Conservation (phyloP, 495 filamentous ascomycete genomes). For the Cryomyces minteri region DNA sequence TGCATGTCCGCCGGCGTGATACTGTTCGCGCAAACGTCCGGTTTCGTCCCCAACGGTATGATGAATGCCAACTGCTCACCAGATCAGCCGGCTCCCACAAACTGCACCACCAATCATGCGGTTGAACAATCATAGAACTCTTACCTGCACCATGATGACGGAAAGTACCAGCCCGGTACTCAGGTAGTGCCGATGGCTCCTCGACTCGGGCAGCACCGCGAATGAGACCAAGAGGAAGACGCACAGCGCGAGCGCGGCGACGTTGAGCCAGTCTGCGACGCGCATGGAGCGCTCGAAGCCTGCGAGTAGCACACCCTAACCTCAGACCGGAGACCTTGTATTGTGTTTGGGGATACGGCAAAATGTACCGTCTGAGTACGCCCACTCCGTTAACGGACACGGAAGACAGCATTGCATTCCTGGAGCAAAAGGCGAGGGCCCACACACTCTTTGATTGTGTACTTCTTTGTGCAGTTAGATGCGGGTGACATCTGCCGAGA, state of each 20-base stretch:
- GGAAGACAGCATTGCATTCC: conserved; percentile 15
- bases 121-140: not conserved
- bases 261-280: conserved; percentile 17
- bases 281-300: conserved; percentile 1
- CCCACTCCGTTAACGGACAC: conserved; percentile 17
- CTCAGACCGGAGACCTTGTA: not conserved
- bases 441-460: no score
- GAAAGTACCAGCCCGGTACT: conserved; percentile 15
- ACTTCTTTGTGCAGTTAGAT: no score
- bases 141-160: conserved; percentile 14
- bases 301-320: not conserved
- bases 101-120: not conserved
- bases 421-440: no score
- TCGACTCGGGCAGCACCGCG: conserved; percentile 13
- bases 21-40: conserved; percentile 14
- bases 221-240: conserved; percentile 20
- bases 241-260: conserved; percentile 17
- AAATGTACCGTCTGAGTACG: conserved; percentile 13
- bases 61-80: conserved; percentile 14
- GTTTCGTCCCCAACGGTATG: conserved; percentile 14
- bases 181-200: conserved; percentile 18
- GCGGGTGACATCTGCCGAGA: no score
- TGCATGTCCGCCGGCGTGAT: conserved; percentile 22
- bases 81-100: conserved; percentile 1
- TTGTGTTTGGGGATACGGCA: not conserved